A percentile compares a stretch with the other conserved stretches of the same genome.
These are phyloP conservation scores for Sclerotinia sclerotiorum DNA, from an alignment of 2,329 filamentous ascomycete genomes.

Conservation along the genomic window DNA sequence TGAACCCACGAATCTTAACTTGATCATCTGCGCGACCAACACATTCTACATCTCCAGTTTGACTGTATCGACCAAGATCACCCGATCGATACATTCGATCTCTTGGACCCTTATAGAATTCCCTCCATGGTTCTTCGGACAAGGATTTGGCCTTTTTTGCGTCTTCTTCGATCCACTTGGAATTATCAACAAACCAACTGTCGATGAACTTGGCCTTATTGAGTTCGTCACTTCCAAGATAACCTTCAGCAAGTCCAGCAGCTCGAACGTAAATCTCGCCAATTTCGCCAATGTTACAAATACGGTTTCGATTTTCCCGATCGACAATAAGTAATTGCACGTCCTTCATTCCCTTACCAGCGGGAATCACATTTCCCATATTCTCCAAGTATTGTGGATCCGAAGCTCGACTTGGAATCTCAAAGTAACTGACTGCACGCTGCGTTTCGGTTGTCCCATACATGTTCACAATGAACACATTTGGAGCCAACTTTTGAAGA, in stretches of 20 bases:
- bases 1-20: conserved; percentile 94
- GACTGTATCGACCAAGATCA: conserved; percentile 75
- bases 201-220: conserved; percentile 40
- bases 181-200: conserved; percentile 42
- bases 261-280: conserved; percentile 84
- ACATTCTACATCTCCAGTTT: conserved; percentile 69
- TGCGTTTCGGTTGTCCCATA: conserved; percentile 88
- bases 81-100: conserved; percentile 87
- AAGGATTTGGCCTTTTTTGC: conserved; percentile 62
- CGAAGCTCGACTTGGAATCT: conserved; percentile 65
- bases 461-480: conserved; percentile 78
- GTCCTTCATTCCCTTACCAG: conserved; percentile 81
- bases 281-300: conserved; percentile 78
- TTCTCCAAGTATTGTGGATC: conserved; percentile 63
- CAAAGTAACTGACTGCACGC: conserved; percentile 77
- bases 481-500: conserved; percentile 73
- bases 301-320: conserved; percentile 59
- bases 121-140: conserved; percentile 69
- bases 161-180: conserved; percentile 40
- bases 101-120: conserved; percentile 75
- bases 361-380: conserved; percentile 76
- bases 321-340: conserved; percentile 86
- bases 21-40: conserved; percentile 83
- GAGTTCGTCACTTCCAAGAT: conserved; percentile 47
- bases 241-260: conserved; percentile 80